These are phyloP conservation scores for Yamadazyma triangularis DNA, from an alignment of 1,139 yeast genomes.

Conservation along the genomic window DNA sequence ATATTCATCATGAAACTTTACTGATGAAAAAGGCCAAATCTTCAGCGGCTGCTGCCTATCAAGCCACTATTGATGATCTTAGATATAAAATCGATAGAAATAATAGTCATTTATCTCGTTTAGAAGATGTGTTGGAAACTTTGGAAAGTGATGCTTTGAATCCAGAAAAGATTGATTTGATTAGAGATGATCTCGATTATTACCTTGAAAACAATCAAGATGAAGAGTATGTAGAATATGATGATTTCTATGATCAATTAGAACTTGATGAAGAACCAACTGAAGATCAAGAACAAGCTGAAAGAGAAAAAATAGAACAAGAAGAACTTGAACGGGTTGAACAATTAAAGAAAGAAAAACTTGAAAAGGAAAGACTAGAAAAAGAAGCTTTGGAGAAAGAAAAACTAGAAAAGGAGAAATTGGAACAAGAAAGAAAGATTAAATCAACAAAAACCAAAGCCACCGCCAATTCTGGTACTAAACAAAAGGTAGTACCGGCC, in stretches of 20 bases:
- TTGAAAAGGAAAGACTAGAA: conserved; percentile 2
- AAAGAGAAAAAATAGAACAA: conserved; percentile 10
- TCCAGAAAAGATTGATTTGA: conserved; percentile 73
- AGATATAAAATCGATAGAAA: conserved; percentile 72
- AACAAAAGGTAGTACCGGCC: conserved; percentile 1
- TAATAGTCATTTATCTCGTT: conserved; percentile 68
- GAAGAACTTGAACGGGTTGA: conserved; percentile 5
- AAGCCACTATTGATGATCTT: conserved; percentile 55
- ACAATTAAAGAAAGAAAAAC: conserved; percentile 3
- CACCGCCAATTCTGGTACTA: neutral
- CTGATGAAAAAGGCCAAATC: conserved; percentile 51
- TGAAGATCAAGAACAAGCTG: conserved; percentile 10
- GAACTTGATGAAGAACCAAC: conserved; percentile 62
- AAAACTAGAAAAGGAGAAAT: conserved; percentile 5
- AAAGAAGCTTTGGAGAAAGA: conserved; percentile 6
- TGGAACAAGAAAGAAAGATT: conserved; percentile 4
- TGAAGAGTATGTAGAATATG: conserved; percentile 95
- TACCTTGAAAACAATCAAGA: conserved; percentile 95
- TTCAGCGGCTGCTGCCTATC: conserved; percentile 25
- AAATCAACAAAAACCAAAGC: conserved; percentile 2
- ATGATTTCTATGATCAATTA: conserved; percentile 84
- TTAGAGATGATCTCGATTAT: conserved; percentile 88
- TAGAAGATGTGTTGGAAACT: conserved; percentile 74
- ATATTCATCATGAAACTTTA: conserved; percentile 52
- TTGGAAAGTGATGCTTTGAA: conserved; percentile 82